phyloP scores from a whole-genome alignment of 176 grass and related monocot species.

The Miscanthus lutarioriparius region DNA sequence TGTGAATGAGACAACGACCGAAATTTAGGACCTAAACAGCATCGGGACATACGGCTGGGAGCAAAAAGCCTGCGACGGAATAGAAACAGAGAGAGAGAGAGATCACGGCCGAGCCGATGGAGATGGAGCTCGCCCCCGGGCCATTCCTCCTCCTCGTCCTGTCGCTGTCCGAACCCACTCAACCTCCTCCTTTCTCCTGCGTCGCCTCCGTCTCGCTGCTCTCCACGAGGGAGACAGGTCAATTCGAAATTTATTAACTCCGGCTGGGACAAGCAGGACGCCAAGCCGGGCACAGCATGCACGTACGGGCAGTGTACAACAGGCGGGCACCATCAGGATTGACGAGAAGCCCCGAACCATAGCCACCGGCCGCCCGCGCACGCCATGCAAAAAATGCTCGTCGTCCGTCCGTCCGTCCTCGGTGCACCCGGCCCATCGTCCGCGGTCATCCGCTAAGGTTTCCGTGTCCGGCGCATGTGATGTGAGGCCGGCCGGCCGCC shows the following conservation, averaged over 20 bases:
- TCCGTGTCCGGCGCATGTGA: too few species aligned
- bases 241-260: slow-evolving; percentile 18
- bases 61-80: slow-evolving; percentile 37
- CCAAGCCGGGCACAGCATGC: neutral
- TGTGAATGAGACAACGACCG: too few species aligned
- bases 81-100: too few species aligned
- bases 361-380: neutral
- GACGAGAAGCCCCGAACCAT: neutral
- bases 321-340: neutral
- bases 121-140: neutral
- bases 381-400: neutral
- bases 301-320: neutral
- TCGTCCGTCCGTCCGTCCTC: too few species aligned
- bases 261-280: slow-evolving; percentile 7
- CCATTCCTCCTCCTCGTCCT: slow-evolving; percentile 30
- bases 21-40: too few species aligned
- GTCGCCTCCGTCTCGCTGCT: neutral
- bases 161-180: slow-evolving; percentile 39
- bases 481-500: too few species aligned
- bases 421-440: too few species aligned
- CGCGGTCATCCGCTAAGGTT: too few species aligned
- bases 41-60: too few species aligned
- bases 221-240: neutral
- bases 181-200: neutral
- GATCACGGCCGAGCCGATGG: too few species aligned